A percentile compares a stretch with the other conserved stretches of the same genome.
Evolutionary conservation across 768 basidiomycete species (phyloP).

Genomic region (Boletus subcaerulescens): DNA sequence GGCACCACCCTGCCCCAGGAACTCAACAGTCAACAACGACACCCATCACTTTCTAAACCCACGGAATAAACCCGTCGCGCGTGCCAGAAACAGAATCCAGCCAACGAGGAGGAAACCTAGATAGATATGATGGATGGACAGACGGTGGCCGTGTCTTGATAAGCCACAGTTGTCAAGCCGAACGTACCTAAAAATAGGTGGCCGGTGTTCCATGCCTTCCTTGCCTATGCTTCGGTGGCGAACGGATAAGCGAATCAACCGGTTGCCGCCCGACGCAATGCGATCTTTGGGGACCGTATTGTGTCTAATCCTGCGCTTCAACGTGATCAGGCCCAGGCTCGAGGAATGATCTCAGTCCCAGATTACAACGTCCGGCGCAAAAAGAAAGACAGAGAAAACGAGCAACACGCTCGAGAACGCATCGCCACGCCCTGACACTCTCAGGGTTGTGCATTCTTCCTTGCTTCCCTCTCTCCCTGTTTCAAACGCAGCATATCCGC

Average conservation of each 20-base stretch:
- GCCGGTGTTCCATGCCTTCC: background rate
- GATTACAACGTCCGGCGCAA: no score
- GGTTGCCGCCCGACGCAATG: background rate
- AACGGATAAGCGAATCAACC: background rate
- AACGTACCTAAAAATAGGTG: no score
- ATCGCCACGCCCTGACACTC: no score
- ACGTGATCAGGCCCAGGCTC: background rate
- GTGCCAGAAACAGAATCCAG: slow-evolving; percentile 1
- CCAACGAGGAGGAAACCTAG: background rate
- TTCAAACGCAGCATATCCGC: background rate
- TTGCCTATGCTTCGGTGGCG: slow-evolving; percentile 1
- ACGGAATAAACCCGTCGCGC: background rate
- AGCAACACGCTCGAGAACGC: background rate
- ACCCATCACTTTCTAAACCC: background rate
- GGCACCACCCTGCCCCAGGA: no score
- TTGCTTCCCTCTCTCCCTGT: no score
- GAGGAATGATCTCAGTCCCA: background rate
- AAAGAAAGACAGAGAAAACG: no score
- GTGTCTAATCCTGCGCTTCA: background rate
- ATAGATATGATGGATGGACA: background rate
- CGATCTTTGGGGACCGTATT: background rate
- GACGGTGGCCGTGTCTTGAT: background rate
- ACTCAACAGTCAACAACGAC: no score
- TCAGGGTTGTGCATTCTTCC: no score
- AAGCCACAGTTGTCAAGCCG: background rate